Conservation (phyloP, 1,284 basidiomycete genomes). For the Lentinula novae-zelandiae region DNA sequence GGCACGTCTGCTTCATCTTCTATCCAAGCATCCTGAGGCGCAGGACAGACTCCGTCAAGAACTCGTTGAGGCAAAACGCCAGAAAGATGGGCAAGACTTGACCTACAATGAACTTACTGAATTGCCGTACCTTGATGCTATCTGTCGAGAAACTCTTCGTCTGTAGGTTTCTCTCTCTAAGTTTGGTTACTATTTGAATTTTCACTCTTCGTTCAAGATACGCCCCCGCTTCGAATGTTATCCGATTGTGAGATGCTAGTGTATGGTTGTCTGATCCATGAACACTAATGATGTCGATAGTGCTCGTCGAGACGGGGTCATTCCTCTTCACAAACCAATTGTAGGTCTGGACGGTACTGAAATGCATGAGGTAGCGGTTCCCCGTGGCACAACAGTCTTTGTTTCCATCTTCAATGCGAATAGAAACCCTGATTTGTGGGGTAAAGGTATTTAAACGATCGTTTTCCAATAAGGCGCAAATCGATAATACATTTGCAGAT, state of each 20-base stretch:
- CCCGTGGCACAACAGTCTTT: conserved; percentile 22
- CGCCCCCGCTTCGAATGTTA: conserved; percentile 16
- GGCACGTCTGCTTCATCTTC: conserved; percentile 20
- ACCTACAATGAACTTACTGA: conserved; percentile 26
- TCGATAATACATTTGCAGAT: conserved; percentile 16
- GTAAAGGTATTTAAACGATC: conserved; percentile 7
- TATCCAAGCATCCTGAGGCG: conserved; percentile 20
- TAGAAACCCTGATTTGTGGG: conserved; percentile 29
- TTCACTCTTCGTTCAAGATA: conserved; percentile 9
- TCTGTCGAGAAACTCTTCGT: conserved; percentile 31
- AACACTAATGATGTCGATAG: conserved; percentile 7
- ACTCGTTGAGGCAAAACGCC: conserved; percentile 15
- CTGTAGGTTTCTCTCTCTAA: conserved; percentile 19
- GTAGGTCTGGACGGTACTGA: conserved; percentile 23
- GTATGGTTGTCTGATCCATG: background rate
- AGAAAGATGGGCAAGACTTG: conserved; percentile 14
- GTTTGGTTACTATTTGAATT: background rate
- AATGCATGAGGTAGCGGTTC: conserved; percentile 23
- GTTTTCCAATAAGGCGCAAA: too few species aligned
- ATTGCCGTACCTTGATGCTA: conserved; percentile 32
- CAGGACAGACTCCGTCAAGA: conserved; percentile 24
- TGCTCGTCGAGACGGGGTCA: conserved; percentile 18
- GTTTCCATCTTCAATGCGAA: conserved; percentile 26
- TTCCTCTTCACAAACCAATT: conserved; percentile 21
- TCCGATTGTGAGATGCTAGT: conserved; percentile 10